Conservation (phyloP, 2,329 filamentous ascomycete genomes). For the Aphanocladium album region DNA sequence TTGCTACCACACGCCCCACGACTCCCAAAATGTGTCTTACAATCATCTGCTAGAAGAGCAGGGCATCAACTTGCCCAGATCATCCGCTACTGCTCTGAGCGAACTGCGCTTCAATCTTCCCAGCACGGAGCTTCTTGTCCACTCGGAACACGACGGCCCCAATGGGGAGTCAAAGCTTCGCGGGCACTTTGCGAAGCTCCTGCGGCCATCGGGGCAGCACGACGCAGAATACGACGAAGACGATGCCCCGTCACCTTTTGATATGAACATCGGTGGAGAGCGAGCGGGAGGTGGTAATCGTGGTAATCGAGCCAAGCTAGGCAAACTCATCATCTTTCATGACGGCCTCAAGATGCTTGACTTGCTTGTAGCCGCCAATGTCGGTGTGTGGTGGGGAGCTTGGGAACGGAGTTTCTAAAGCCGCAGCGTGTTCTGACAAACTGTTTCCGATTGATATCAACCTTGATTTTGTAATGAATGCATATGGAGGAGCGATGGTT, state of each 20-base stretch:
- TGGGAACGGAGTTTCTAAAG: conserved; percentile 58
- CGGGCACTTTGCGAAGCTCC: conserved; percentile 39
- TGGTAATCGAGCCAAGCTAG: conserved; percentile 85
- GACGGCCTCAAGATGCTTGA: conserved; percentile 96
- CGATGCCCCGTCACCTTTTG: conserved; percentile 42
- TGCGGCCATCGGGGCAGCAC: conserved; percentile 24
- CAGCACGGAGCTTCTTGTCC: conserved; percentile 42
- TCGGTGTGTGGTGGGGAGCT: conserved; percentile 89
- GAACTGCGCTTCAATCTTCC: conserved; percentile 90
- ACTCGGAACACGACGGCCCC: conserved; percentile 28
- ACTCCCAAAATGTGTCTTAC: conserved; percentile 28
- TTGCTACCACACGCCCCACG: conserved; percentile 66
- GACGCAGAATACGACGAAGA: conserved; percentile 36
- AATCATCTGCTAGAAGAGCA: conserved; percentile 41
- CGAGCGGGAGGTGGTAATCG: conserved; percentile 79
- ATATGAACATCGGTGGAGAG: conserved; percentile 74
- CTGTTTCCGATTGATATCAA: neutral
- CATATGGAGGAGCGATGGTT: neutral
- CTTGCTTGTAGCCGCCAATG: conserved; percentile 81
- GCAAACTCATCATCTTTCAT: conserved; percentile 83
- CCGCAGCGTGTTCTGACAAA: neutral
- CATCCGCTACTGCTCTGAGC: conserved; percentile 53
- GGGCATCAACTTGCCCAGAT: conserved; percentile 24
- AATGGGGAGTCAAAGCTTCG: conserved; percentile 28
- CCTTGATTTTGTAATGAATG: conserved; percentile 1